Percentiles rank a stretch among this genome's conserved stretches.
Evolutionary conservation across 1,139 yeast species (phyloP).

Genomic region (Yamadazyma membranifaciens): DNA sequence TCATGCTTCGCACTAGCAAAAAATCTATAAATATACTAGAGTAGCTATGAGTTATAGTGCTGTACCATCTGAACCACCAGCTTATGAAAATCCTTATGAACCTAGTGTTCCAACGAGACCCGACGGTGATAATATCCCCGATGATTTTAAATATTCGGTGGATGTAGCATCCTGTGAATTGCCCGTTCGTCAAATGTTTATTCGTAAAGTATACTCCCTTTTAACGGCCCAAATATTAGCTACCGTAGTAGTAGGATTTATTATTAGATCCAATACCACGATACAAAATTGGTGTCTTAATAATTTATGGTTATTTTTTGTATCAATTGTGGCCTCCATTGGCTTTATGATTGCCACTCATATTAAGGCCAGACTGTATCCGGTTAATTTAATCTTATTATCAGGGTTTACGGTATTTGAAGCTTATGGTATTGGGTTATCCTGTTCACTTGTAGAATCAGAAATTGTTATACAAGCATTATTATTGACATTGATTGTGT

Average conservation of each 20-base stretch:
- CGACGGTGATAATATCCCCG: conserved; percentile 53
- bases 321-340: conserved; percentile 57
- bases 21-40: conserved; percentile 1
- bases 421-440: conserved; percentile 69
- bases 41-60: conserved; percentile 12
- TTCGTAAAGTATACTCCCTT: conserved; percentile 76
- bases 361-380: conserved; percentile 62
- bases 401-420: conserved; percentile 72
- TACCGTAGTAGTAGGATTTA: conserved; percentile 60
- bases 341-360: conserved; percentile 61
- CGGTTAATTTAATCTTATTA: conserved; percentile 55
- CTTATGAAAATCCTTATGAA: conserved; percentile 29
- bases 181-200: conserved; percentile 70
- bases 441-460: conserved; percentile 64
- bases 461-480: conserved; percentile 70
- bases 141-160: conserved; percentile 83
- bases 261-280: conserved; percentile 47
- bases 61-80: conserved; percentile 24
- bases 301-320: conserved; percentile 60
- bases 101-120: conserved; percentile 22
- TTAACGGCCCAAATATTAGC: conserved; percentile 61
- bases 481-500: conserved; percentile 64
- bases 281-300: conserved; percentile 58
- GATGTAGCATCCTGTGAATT: conserved; percentile 77
- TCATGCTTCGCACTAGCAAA: background rate